Evolutionary conservation across 179 eudicot species (phyloP), one percentile per base, ranked within the genome.

Genomic region (Nepenthes alata): DNA sequence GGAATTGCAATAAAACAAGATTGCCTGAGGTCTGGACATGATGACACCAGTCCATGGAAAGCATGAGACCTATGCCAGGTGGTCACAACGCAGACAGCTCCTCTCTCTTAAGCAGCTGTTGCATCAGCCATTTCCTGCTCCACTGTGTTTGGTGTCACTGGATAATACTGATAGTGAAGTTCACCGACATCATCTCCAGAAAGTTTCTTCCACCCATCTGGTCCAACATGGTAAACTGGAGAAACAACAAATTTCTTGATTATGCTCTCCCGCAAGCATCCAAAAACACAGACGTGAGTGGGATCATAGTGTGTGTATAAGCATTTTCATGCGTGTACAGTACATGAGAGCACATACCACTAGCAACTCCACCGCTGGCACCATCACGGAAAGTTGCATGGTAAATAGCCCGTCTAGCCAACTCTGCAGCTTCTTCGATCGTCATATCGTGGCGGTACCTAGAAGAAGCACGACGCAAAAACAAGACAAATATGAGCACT

Each of bases 341-440:
- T 35, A 38, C 67, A 38, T 47, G 47, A 65, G 71, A 60, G 55
- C 13, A 56, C 70, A 47, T 86, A 93, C 98, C 98, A 60, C 95
- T 93, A 47, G 85, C 95, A 63, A 87, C 96, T 60, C 96, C 98
- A 70, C 96, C 96, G 85, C 98, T 93, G 61, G 98, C 96, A 55
- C 93, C 98, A 70, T 93, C 96, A 68, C 98, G 87, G 83, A 81
- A 89, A 2, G 98, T 89, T 5, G 96, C 95, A 59, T 83, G 95
- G 79, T 93, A 93, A 47, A 93, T 93, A 38, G 96, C 70, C 65
- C 98, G 76, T 73, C 93, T 81, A 14, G 84, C 96, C 71, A 93
- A 75, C 74, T 93, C 98, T 13, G 90, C 78, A 53, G 95, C 98
- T 72, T 93, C 95, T 60, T 81, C 87, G 37, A 93, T 72, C 5